phyloP scores from a whole-genome alignment of 2,329 filamentous ascomycete genomes.

The Phaeophleospora eucalypticola region DNA sequence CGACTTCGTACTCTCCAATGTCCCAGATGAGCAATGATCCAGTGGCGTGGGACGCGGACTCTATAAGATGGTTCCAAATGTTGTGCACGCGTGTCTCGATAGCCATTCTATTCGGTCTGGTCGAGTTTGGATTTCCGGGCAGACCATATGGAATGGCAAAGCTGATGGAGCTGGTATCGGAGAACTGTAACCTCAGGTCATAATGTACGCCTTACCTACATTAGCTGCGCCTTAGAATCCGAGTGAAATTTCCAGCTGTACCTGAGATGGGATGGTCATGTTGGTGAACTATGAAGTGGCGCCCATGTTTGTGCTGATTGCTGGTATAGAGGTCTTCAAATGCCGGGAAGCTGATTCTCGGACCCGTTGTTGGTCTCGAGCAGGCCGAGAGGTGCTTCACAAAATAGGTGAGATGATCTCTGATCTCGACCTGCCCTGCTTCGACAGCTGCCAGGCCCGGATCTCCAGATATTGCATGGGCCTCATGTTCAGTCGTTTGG shows the following conservation, averaged over 20 bases:
- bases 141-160: constrained; percentile 47
- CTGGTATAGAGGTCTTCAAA: constrained; percentile 47
- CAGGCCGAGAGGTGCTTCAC: constrained; percentile 38
- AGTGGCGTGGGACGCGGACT: constrained; percentile 40
- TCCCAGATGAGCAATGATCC: constrained; percentile 47
- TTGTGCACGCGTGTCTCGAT: constrained; percentile 45
- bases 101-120: constrained; percentile 39
- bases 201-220: constrained; percentile 38
- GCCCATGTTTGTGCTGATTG: constrained; percentile 44
- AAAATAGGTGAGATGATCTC: constrained; percentile 49
- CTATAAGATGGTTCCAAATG: constrained; percentile 44
- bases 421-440: constrained; percentile 47
- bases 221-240: constrained; percentile 9
- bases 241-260: background rate
- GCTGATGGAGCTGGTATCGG: constrained; percentile 60
- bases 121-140: constrained; percentile 40
- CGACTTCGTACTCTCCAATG: constrained; percentile 41
- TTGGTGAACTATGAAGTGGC: constrained; percentile 64
- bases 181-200: constrained; percentile 67
- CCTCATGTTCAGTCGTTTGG: background rate
- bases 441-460: constrained; percentile 45
- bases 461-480: background rate
- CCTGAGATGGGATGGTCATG: constrained; percentile 69
- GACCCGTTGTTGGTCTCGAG: constrained; percentile 23
- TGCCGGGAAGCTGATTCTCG: constrained; percentile 39